Base-by-base conservation (phyloP, 768 basidiomycete genomes). In the Udeniomyces megalosporus region DNA sequence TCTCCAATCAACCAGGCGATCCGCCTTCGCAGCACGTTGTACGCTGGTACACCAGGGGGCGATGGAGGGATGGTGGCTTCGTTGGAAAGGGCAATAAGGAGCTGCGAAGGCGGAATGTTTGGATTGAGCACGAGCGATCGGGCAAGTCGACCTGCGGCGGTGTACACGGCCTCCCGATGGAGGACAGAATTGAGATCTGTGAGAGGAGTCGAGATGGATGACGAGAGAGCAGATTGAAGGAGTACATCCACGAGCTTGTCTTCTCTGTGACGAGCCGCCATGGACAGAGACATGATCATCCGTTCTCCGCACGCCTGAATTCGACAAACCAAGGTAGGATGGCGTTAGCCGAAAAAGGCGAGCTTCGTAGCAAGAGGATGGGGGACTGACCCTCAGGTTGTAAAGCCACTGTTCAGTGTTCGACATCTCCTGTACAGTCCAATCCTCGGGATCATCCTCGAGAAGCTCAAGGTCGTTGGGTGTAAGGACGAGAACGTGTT, bases 381-480 rank as follows among this genome's bases (percentile, higher is more conserved):
- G 20, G 6, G 10, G 6, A 54, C 63, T 48, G 15, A 60, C 63
- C 31, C 63, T 50, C 7, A 65, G 58, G 31, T 60, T 57, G 50
- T 54, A 65, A 22, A 56, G 58, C 63, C 63, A 65, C 51, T 63
- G 62, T 49, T 63, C 62, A 34, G 52, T 58, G 34, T 48, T 42
- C 8, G 44, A 31, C 17, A 45, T 49, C 51, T 65, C 63, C 0
- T 42, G 35, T n/a, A 65, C 46, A 29, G 29, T 29, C 63, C 63
- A 65, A 31, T 65, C 63, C 53, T 65, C 63, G 24, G 50, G 28
- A 14, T 65, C 63, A 49, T 60, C 31, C 20, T 32, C 58, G 31
- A 65, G 51, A 38, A 4, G 11, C 35, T 60, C 63, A 11, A 65
- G 24, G 32, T 65, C 63, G 2, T 45, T 26, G 0, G 45, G 6